Evolutionary conservation across 2,329 filamentous ascomycete genomes (phyloP).

Genomic region (Ophiostoma tasmaniense): DNA sequence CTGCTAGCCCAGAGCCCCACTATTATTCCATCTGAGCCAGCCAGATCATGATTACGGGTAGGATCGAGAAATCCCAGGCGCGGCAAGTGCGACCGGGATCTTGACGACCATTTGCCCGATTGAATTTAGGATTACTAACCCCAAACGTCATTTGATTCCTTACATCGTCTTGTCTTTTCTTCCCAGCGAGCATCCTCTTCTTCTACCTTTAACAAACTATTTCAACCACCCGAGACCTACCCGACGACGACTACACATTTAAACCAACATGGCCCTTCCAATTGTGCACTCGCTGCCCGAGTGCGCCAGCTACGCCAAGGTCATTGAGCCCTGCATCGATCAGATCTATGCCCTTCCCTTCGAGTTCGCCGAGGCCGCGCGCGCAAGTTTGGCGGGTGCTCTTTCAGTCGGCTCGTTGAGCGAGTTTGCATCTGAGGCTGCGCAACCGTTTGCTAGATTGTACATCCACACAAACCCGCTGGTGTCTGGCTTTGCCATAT

Average conservation of each 20-base stretch:
- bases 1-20: conserved; percentile 1
- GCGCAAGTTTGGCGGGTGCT: not conserved
- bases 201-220: not conserved
- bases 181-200: not conserved
- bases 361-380: conserved; percentile 49
- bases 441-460: conserved; percentile 42
- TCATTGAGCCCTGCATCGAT: conserved; percentile 64
- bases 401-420: not conserved
- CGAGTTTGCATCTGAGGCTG: conserved; percentile 24
- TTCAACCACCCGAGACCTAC: not conserved
- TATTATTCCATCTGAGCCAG: not conserved
- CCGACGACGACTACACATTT: not conserved
- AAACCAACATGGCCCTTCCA: conserved; percentile 57
- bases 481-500: conserved; percentile 63
- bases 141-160: not conserved
- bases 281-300: conserved; percentile 61
- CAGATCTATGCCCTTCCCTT: conserved; percentile 63
- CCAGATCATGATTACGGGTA: conserved; percentile 10
- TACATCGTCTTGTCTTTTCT: not conserved
- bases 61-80: conserved; percentile 4
- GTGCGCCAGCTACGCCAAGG: conserved; percentile 66
- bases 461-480: conserved; percentile 84
- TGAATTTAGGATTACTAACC: not conserved
- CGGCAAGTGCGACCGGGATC: conserved; percentile 7
- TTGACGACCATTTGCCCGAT: not conserved